Evolutionary conservation across 2,329 filamentous ascomycete species (phyloP).

Genomic region (Sarocladium oryzae): DNA sequence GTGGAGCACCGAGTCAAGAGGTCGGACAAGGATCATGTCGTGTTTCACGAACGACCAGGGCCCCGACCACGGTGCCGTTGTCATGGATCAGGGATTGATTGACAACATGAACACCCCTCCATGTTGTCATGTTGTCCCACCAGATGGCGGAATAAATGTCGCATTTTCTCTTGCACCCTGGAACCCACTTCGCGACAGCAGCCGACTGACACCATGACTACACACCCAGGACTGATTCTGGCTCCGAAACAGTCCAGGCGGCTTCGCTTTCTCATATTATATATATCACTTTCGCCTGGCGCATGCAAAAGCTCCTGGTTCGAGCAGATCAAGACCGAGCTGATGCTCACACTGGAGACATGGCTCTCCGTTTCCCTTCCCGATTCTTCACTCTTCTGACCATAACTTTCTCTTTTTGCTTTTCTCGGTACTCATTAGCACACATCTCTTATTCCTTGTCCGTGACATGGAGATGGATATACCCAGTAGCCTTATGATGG

Average conservation of each 20-base stretch:
- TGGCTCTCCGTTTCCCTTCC: neutral
- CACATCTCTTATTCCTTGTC: neutral
- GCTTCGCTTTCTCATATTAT: neutral
- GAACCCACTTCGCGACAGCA: neutral
- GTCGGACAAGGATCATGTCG: slow-evolving; percentile 15
- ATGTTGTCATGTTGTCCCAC: neutral
- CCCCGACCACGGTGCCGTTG: neutral
- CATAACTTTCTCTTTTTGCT: neutral
- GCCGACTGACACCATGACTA: neutral
- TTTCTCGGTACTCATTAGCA: neutral
- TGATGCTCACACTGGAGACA: neutral
- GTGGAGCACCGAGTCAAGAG: slow-evolving; percentile 4
- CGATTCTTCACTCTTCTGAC: neutral
- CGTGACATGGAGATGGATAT: slow-evolving; percentile 2
- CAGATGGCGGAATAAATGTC: neutral
- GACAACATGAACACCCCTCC: neutral
- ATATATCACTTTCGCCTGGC: neutral
- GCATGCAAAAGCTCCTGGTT: neutral
- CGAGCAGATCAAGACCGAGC: neutral
- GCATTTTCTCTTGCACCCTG: neutral
- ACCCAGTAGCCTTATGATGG: slow-evolving; percentile 1
- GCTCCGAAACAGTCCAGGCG: neutral
- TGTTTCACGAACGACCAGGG: slow-evolving; percentile 14
- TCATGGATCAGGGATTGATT: neutral
- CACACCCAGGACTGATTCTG: neutral